phyloP scores from a whole-genome alignment of 805 yeast genomes.

The Kluyveromyces dobzhanskii region DNA sequence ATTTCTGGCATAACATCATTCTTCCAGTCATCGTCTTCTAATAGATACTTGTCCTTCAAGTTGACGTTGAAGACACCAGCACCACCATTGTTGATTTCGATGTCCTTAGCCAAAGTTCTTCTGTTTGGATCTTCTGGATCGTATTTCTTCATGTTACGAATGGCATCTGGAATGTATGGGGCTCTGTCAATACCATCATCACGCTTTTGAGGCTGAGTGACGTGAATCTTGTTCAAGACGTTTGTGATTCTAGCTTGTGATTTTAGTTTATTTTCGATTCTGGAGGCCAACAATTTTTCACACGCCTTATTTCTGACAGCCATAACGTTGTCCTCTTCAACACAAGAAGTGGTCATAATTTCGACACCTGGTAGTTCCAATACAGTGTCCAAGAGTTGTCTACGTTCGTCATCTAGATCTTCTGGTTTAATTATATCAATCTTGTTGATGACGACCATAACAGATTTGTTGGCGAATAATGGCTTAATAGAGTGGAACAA shows the following conservation, averaged over 20 bases:
- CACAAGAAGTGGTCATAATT: constrained; percentile 87
- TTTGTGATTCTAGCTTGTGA: constrained; percentile 82
- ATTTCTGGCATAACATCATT: constrained; percentile 95
- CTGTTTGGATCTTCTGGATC: constrained; percentile 77
- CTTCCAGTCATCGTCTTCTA: constrained; percentile 97
- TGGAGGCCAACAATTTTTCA: constrained; percentile 87
- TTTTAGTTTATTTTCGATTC: constrained; percentile 94
- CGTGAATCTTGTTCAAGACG: constrained; percentile 92
- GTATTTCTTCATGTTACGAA: constrained; percentile 51
- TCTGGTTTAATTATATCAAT: constrained; percentile 82
- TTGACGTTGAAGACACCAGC: constrained; percentile 97
- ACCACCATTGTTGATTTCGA: constrained; percentile 94
- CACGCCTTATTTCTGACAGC: constrained; percentile 94
- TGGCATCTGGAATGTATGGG: constrained; percentile 77
- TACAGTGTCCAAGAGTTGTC: constrained; percentile 60
- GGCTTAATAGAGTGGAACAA: constrained; percentile 96
- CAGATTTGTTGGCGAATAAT: constrained; percentile 92
- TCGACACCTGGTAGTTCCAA: constrained; percentile 72
- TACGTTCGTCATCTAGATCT: constrained; percentile 72
- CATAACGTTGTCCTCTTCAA: constrained; percentile 91
- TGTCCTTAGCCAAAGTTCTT: constrained; percentile 72
- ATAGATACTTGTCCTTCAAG: constrained; percentile 81
- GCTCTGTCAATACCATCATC: constrained; percentile 70
- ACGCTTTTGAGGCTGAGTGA: constrained; percentile 80
- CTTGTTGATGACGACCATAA: constrained; percentile 91